These are phyloP conservation scores for Vitis amurensis DNA, from an alignment of 164 flowering plant species.

Conservation along the genomic window DNA sequence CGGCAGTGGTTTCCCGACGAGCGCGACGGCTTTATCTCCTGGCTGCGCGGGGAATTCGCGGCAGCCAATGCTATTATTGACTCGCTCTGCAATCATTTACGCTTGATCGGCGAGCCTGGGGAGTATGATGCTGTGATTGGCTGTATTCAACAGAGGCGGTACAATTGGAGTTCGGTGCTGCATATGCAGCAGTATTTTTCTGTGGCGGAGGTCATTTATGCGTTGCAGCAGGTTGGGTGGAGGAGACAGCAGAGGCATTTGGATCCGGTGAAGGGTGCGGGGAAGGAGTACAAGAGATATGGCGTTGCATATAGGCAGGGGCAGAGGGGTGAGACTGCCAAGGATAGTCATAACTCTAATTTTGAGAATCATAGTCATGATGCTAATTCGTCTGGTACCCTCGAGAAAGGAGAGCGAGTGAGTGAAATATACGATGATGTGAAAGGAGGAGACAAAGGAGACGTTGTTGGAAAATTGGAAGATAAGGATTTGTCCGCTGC, in stretches of 20 bases:
- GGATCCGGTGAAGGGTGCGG: slow-evolving; percentile 33
- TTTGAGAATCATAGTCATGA: slow-evolving; percentile 22
- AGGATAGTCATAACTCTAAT: slow-evolving; percentile 29
- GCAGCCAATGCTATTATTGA: slow-evolving; percentile 92
- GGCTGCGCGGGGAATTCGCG: slow-evolving; percentile 84
- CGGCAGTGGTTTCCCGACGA: slow-evolving; percentile 71
- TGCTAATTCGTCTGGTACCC: slow-evolving; percentile 19
- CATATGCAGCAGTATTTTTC: slow-evolving; percentile 91
- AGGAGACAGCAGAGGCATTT: slow-evolving; percentile 47
- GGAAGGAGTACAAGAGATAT: slow-evolving; percentile 46
- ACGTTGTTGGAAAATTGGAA: slow-evolving; percentile 15
- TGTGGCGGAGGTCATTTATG: slow-evolving; percentile 52
- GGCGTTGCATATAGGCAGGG: slow-evolving; percentile 38
- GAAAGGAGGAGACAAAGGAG: slow-evolving; percentile 15
- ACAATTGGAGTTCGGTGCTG: slow-evolving; percentile 75
- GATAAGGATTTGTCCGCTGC: slow-evolving; percentile 20
- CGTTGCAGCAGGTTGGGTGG: slow-evolving; percentile 67
- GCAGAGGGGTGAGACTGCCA: slow-evolving; percentile 33
- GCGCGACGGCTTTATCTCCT: slow-evolving; percentile 72
- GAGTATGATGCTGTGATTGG: slow-evolving; percentile 69
- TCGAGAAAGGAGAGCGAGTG: slow-evolving; percentile 16
- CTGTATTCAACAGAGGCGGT: slow-evolving; percentile 70
- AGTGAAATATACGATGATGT: slow-evolving; percentile 25
- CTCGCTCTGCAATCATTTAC: slow-evolving; percentile 64
- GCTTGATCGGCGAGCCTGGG: slow-evolving; percentile 55